A percentile compares a stretch with the other conserved stretches of the same genome.
These are phyloP conservation scores for Truncatella angustata DNA, from an alignment of 2,329 filamentous ascomycete species.

Conservation along the genomic window DNA sequence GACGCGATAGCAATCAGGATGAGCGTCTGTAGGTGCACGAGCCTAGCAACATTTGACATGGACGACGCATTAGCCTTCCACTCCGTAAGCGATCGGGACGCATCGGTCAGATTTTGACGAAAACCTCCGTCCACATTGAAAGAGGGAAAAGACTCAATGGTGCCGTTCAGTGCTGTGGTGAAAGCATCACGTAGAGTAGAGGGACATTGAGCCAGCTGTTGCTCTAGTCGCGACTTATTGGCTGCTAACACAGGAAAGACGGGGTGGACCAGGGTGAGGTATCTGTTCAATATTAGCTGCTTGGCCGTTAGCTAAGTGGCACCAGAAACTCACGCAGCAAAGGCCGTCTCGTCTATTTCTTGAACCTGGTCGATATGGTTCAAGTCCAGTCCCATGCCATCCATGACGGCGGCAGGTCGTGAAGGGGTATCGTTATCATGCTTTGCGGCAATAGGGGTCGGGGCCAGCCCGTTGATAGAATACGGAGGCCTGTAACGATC, in stretches of 20 bases:
- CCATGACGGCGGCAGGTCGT: conserved; percentile 31
- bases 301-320: background rate
- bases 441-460: conserved; percentile 41
- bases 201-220: conserved; percentile 55
- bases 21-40: conserved; percentile 65
- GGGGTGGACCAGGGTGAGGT: conserved; percentile 63
- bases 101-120: conserved; percentile 31
- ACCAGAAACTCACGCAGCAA: conserved; percentile 39
- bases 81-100: conserved; percentile 46
- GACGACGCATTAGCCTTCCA: conserved; percentile 46
- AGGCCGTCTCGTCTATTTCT: conserved; percentile 42
- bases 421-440: conserved; percentile 30
- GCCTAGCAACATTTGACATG: conserved; percentile 39
- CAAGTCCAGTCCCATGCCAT: conserved; percentile 24
- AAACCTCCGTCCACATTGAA: conserved; percentile 31
- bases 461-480: conserved; percentile 42
- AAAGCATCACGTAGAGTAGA: conserved; percentile 61
- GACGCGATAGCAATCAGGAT: conserved; percentile 66
- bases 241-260: conserved; percentile 65
- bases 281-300: conserved; percentile 39
- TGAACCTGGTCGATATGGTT: conserved; percentile 31
- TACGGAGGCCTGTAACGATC: conserved; percentile 32
- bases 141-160: conserved; percentile 52
- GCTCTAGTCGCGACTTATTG: conserved; percentile 53
- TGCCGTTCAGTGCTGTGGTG: conserved; percentile 57